Percentiles rank a stretch among this genome's conserved stretches.
Evolutionary conservation across 148 eudicot genomes (phyloP).

Genomic region (Suaeda aralocaspica): DNA sequence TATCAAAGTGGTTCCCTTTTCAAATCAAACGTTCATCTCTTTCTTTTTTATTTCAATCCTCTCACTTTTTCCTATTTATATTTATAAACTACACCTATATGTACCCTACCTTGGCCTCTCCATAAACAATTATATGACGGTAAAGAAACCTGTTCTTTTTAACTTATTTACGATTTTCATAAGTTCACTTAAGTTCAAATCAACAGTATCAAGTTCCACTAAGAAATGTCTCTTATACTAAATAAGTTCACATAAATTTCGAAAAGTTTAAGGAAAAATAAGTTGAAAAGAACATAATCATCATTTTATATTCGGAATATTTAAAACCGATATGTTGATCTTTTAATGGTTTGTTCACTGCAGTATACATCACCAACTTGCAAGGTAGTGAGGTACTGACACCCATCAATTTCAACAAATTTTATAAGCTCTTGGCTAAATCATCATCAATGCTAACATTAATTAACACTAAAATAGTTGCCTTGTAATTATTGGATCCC

Average conservation of each 20-base stretch:
- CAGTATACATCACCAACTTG: slow-evolving; percentile 17
- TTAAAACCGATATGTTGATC: too few relatives aligned
- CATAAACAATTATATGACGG: not conserved
- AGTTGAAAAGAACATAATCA: too few relatives aligned
- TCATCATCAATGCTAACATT: slow-evolving; percentile 19
- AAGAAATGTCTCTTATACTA: too few relatives aligned
- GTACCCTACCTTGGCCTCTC: not conserved
- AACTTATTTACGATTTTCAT: too few relatives aligned
- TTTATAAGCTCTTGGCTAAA: slow-evolving; percentile 8
- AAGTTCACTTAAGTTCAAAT: too few relatives aligned
- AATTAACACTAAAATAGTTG: slow-evolving; percentile 7
- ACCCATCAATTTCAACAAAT: slow-evolving; percentile 27
- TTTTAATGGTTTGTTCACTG: too few relatives aligned
- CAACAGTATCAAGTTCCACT: too few relatives aligned
- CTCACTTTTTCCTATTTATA: not conserved
- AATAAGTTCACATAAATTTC: too few relatives aligned
- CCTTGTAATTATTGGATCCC: slow-evolving; percentile 25
- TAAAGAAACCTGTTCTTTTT: not conserved
- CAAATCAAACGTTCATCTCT: slow-evolving; percentile 22
- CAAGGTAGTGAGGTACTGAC: slow-evolving; percentile 17
- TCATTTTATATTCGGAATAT: too few relatives aligned
- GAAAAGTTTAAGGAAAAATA: too few relatives aligned
- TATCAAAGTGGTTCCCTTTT: slow-evolving; percentile 28
- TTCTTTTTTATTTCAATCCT: not conserved
- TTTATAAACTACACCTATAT: not conserved